Evolutionary conservation across 2,329 filamentous ascomycete species (phyloP), one percentile per base, ranked within the genome.

Genomic region (Trichoderma simmonsii): DNA sequence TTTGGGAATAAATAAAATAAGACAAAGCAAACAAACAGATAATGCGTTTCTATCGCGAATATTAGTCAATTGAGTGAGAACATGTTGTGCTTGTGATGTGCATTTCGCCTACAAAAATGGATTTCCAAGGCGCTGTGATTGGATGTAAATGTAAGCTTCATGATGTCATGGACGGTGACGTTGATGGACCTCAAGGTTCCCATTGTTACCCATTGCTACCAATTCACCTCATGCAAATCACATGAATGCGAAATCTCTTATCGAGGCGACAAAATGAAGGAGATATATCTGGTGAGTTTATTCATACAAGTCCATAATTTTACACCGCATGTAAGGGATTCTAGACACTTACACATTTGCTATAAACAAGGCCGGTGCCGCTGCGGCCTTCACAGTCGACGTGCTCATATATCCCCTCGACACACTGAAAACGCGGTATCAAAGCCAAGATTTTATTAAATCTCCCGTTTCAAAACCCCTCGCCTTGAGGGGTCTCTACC

Each of bases 351-450:
- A 69, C 56, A 60, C 4, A 26, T 1, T 1, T 32, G 24, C 30
- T 51, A 15, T n/a, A 43, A 18, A 32, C 28, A 32, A 96, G 93
- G 93, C 94, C 61, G 94, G 94, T 71, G 94, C 93, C 69, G 87
- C 92, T 69, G 94, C 94, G 74, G 95, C 94, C 30, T 94, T 97
- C 79, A 91, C 92, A 1, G 92, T 97, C 71, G 94, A 97, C 80
- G 85, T 97, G 63, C 85, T 97, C 18, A 89, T 97, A 43, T 97
- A 96, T 77, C 95, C 94, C 0, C 85, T 97, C 18, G 95, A 97
- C 79, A 98, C 94, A 0, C 85, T 97, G 77, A 97, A 97, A 80
- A 97, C 94, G 8, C 89, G 94, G 11, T 87, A 93, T 62, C 94
- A 97, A 80, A 94, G 91, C 68, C 91, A 90, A 14, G 88, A 94